Evolutionary conservation across 2,329 filamentous ascomycete species (phyloP), one percentile per base, ranked within the genome.

Genomic region (Septoria petroselini): DNA sequence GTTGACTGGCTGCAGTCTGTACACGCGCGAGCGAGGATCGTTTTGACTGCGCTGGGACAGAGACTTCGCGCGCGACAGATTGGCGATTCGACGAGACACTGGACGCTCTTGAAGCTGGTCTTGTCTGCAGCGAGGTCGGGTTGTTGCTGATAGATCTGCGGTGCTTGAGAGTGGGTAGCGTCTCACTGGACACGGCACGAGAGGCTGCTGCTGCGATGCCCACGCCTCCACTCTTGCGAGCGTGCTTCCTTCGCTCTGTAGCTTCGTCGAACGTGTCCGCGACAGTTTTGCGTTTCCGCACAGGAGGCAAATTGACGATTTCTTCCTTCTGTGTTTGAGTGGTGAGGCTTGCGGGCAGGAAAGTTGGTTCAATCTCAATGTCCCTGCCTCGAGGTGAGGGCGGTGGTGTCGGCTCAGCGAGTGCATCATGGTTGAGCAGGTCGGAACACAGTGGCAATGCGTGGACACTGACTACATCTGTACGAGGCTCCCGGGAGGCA

Each of bases 221-320:
- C 47, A 70, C 67, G 1, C 73, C 74, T 3, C 72, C 73, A 8
- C 68, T 66, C 12, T 69, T 63, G 25, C 68, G 69, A 1, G 71
- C 69, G 45, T 72, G 72, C 40, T 66, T 69, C 3, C 70, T 68
- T 2, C 69, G 69, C 39, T 73, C 66, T 1, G 68, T 66, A 3
- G 75, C 75, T 58, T 74, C 71, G 40, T 77, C 73, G 42, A 78
- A 76, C 3, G 76, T 61, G 27, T 73, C 68, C 5, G 60, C 62
- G 11, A 69, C 60, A 17, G 67, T 69, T 45, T 70, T 73, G 12
- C 73, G 68, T 56, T 75, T 77, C 8, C 65, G 62, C 1, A 64
- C 52, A 0, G 61, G 60, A 4, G 62, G 52, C 5, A 61, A 50
- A 45, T 65, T 55, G 19, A 63, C 48, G 7, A 58, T 44, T 29